Evolutionary conservation across 768 basidiomycete species (phyloP), one percentile per base, ranked within the genome.

Genomic region (Antrodiella citrinella): DNA sequence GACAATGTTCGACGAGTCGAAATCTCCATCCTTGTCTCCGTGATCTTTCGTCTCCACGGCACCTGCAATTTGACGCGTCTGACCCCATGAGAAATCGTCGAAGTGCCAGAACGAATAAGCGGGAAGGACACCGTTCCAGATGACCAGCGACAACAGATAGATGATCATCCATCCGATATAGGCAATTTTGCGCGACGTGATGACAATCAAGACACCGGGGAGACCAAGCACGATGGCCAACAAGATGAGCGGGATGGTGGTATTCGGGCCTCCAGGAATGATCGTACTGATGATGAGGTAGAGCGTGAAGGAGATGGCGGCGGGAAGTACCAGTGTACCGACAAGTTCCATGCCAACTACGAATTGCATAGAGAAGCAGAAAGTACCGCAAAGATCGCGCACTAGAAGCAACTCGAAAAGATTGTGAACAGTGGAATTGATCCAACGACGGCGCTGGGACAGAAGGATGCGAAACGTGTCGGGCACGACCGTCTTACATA

Each of bases 281-380:
- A 86, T 84, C 48, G 95, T 84, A 53, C 78, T 72, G 65, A 98
- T 77, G 71, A 97, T 83, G 61, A 97, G 84, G 67, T 95, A 96
- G 47, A 95, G 67, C 1, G 96, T 98, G 76, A 99, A 98, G 35
- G 90, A 81, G 70, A 98, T 98, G 54, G 96, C 95, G 38, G 94
- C 96, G 19, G 96, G 96, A 20, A 98, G 75, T 23, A 98, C 95
- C 54, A 99, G 77, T 2, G 96, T 98, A 63, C 95, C 95, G 53
- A 89, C 82, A 55, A 99, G 74, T 65, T 99, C 96, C 94, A 99
- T 99, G 65, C 87, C 93, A 26, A 95, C 91, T 57, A 97, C 92
- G 63, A 97, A 97, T 73, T 96, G 94, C 95, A 97, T 97, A 10
- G 91, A 94, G 80, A 99, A 98, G 73, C 96, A 99, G 84, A 98